These are phyloP conservation scores for Fibroporia radiculosa DNA, from an alignment of 768 basidiomycete species.

Conservation along the genomic window DNA sequence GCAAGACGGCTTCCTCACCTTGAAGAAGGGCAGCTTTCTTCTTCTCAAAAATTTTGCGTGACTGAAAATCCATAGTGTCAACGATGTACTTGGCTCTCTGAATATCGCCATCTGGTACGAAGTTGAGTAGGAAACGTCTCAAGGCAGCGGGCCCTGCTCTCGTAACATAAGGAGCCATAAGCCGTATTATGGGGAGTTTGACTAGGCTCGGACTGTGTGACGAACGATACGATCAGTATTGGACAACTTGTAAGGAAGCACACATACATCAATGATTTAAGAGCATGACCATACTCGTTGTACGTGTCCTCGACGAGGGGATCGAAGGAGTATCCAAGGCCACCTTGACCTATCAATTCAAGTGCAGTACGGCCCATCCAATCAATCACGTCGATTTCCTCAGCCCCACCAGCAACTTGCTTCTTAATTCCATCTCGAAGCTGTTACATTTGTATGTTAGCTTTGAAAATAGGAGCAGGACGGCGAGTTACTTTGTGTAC, in stretches of 20 bases:
- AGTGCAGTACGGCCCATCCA: constrained; percentile 22
- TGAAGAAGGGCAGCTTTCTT: constrained; percentile 29
- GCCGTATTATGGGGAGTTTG: constrained; percentile 8
- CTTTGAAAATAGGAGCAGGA: background rate
- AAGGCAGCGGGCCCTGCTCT: constrained; percentile 18
- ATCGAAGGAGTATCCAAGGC: constrained; percentile 21
- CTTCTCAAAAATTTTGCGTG: constrained; percentile 27
- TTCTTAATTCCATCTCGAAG: constrained; percentile 13
- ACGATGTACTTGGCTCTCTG: constrained; percentile 27
- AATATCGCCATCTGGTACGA: constrained; percentile 25
- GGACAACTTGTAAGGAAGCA: no score
- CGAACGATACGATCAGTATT: background rate
- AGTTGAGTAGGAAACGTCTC: constrained; percentile 25
- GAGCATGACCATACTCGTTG: constrained; percentile 17
- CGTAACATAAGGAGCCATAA: constrained; percentile 10
- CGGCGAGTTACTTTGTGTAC: constrained; percentile 3
- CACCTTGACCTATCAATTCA: constrained; percentile 20
- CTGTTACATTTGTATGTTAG: constrained; percentile 2
- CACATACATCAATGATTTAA: constrained; percentile 16
- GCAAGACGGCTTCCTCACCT: constrained; percentile 22
- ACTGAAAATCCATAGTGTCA: constrained; percentile 27
- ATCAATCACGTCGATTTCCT: constrained; percentile 15
- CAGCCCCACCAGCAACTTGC: constrained; percentile 1
- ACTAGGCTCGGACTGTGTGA: background rate
- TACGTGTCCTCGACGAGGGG: constrained; percentile 12